phyloP scores from a whole-genome alignment of 2,329 filamentous ascomycete species.

The Claviceps cyperi region DNA sequence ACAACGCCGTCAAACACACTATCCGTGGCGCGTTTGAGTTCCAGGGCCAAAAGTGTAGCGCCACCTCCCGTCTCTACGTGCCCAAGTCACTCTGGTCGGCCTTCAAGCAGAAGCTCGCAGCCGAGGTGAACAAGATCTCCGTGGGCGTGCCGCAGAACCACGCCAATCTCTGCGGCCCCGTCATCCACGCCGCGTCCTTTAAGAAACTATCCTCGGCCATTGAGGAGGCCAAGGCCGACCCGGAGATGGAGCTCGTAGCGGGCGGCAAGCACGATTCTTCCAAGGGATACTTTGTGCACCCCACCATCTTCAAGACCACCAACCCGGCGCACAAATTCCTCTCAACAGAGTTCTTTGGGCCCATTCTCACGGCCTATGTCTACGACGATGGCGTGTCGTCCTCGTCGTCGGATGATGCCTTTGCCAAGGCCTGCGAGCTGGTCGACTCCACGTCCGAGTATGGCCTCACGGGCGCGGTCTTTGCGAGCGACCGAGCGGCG shows the following conservation, averaged over 20 bases:
- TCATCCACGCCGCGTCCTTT: constrained; percentile 72
- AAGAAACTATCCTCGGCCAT: constrained; percentile 66
- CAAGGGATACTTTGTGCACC: constrained; percentile 71
- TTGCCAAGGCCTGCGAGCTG: constrained; percentile 42
- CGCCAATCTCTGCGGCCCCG: constrained; percentile 71
- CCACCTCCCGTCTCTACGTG: constrained; percentile 67
- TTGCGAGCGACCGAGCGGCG: constrained; percentile 52
- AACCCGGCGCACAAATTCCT: constrained; percentile 63
- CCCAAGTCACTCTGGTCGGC: constrained; percentile 59
- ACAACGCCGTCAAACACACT: constrained; percentile 68
- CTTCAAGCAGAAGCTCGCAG: constrained; percentile 51
- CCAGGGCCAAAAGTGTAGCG: constrained; percentile 85
- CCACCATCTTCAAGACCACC: constrained; percentile 64
- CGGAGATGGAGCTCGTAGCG: constrained; percentile 54
- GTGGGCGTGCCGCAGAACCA: constrained; percentile 56
- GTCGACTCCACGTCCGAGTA: constrained; percentile 65
- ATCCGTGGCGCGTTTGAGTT: constrained; percentile 81
- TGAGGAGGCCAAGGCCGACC: constrained; percentile 63
- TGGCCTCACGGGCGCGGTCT: constrained; percentile 62
- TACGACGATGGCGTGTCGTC: constrained; percentile 50
- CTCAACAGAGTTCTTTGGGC: constrained; percentile 69
- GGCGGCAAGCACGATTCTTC: constrained; percentile 66
- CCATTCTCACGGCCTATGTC: constrained; percentile 58
- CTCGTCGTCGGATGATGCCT: constrained; percentile 28
- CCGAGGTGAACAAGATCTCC: constrained; percentile 56